Percentiles rank a stretch among this genome's conserved stretches.
Conservation (phyloP, 768 basidiomycete genomes). For the Suillus variegatus region DNA sequence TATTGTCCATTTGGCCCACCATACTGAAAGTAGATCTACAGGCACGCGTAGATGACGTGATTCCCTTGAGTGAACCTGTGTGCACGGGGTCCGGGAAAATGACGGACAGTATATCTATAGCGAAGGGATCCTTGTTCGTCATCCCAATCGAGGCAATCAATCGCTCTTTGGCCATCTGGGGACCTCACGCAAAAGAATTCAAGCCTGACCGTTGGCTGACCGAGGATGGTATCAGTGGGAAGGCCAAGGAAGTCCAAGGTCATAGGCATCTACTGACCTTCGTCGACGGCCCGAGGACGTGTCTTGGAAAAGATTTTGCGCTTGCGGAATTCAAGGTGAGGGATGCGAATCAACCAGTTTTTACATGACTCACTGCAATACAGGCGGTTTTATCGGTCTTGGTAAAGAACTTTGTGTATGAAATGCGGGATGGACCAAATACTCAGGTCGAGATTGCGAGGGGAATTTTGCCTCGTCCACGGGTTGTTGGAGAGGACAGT, state of each 20-base stretch:
- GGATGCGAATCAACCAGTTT: background rate
- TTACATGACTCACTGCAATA: background rate
- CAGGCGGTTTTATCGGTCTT: conserved; percentile 47
- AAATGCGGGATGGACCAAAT: conserved; percentile 14
- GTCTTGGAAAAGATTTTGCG: conserved; percentile 46
- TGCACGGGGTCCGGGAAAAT: conserved; percentile 26
- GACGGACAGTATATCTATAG: conserved; percentile 33
- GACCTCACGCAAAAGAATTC: conserved; percentile 43
- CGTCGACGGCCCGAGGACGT: conserved; percentile 45
- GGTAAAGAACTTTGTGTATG: conserved; percentile 25
- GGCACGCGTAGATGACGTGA: conserved; percentile 40
- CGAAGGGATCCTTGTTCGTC: conserved; percentile 40
- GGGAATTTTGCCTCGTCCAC: conserved; percentile 18
- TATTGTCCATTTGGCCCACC: too few species aligned
- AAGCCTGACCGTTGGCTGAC: conserved; percentile 45
- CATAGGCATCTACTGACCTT: conserved; percentile 46
- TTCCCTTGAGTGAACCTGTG: conserved; percentile 38
- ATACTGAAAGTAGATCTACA: conserved; percentile 16
- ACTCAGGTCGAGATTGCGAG: conserved; percentile 7
- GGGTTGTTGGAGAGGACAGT: conserved; percentile 25
- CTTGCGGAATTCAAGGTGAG: conserved; percentile 42
- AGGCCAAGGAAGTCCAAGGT: conserved; percentile 38
- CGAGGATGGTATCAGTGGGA: conserved; percentile 27
- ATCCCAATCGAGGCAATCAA: conserved; percentile 44
- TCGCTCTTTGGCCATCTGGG: conserved; percentile 43